A percentile compares a stretch with the other conserved stretches of the same genome.
phyloP scores from a whole-genome alignment of 495 filamentous ascomycete species.

The Pseudoneurospora amorphoporcata region DNA sequence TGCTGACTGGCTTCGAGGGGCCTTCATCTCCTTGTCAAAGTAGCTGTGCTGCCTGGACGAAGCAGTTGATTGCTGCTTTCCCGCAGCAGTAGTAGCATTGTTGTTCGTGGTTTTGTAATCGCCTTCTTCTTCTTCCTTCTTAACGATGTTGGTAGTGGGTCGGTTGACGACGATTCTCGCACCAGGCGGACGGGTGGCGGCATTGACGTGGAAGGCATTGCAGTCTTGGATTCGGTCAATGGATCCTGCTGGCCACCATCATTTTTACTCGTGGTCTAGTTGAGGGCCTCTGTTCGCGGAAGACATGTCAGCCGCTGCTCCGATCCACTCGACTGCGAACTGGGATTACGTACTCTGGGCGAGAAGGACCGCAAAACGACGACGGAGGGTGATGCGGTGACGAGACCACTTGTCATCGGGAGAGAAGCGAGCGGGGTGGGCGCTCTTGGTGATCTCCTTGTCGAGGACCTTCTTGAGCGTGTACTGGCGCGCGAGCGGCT shows the following conservation, averaged over 20 bases:
- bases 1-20: neutral
- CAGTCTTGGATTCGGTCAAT: neutral
- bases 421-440: slow-evolving; percentile 92
- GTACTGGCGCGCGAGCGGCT: slow-evolving; percentile 55
- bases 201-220: neutral
- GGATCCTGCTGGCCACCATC: neutral
- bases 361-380: slow-evolving; percentile 76
- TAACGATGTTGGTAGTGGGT: neutral
- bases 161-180: neutral
- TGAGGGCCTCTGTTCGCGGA: neutral
- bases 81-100: too few relatives aligned
- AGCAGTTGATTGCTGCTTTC: too few relatives aligned
- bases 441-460: slow-evolving; percentile 82
- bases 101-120: neutral
- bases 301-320: neutral
- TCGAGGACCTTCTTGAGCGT: slow-evolving; percentile 73
- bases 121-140: neutral
- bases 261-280: neutral
- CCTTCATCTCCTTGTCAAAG: neutral
- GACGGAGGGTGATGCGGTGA: slow-evolving; percentile 87
- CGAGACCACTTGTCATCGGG: slow-evolving; percentile 97
- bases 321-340: neutral
- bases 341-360: slow-evolving; percentile 56
- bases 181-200: neutral
- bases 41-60: neutral